Conservation (phyloP, 139 green algal genomes). For the Marvania coccoides region DNA sequence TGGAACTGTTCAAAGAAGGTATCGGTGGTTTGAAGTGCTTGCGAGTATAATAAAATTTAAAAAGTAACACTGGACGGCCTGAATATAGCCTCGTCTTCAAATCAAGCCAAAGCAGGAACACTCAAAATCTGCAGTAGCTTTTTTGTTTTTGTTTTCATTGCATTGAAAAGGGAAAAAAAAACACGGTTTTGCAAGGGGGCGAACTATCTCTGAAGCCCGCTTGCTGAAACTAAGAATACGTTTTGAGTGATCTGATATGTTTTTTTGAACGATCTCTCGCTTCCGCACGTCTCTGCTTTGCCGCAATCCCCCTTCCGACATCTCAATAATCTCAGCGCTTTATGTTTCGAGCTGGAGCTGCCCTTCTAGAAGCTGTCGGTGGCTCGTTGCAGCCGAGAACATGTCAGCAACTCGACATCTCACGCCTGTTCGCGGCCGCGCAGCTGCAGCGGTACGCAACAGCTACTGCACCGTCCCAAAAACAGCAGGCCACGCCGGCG, state of each 20-base stretch:
- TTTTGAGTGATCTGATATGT: no score
- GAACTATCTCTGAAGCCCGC: neutral
- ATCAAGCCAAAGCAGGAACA: no score
- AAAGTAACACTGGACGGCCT: no score
- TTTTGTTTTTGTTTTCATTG: neutral
- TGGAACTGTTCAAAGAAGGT: no score
- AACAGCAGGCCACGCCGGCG: neutral
- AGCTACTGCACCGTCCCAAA: neutral
- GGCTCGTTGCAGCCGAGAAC: neutral
- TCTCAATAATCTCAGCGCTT: neutral
- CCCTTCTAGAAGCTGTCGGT: neutral
- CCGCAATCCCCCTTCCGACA: neutral
- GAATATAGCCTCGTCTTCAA: no score
- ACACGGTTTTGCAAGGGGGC: neutral
- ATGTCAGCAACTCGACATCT: neutral
- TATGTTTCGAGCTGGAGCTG: neutral
- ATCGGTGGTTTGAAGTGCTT: no score
- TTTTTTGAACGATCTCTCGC: neutral
- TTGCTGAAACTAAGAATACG: neutral
- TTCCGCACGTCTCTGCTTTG: neutral
- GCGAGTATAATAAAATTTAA: no score
- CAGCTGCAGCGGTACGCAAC: neutral
- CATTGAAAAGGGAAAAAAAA: neutral
- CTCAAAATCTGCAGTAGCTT: no score
- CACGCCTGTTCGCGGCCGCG: neutral